Base-by-base conservation (phyloP, 129 eudicot genomes). In the Helianthus tuberosus region DNA sequence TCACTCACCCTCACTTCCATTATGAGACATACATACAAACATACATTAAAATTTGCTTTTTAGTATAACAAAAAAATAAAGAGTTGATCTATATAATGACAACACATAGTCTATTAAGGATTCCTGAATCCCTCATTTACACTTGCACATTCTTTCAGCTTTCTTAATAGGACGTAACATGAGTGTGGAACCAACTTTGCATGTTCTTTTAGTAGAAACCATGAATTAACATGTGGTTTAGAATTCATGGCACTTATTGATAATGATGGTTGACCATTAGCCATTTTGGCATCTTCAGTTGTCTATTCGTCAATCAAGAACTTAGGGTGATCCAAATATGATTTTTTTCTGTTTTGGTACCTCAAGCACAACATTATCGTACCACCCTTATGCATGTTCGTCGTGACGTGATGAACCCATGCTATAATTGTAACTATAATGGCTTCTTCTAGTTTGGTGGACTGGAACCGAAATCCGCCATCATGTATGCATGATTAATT, bases 141-240 rank as follows among this genome's bases (percentile, higher is more conserved):
- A 9, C 32, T 32, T 14, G 12, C 35, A 51, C 36, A 38, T 15
- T 38, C 38, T 70, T 20, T 16, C 25, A 49, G 47, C 4, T 27
- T 6, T 20, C n/a, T 8, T 0, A 54, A 52, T 38, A 36, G 14
- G 64, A 53, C 50, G 71, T 49, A 74, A 50, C 72, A 75, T 65
- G 79, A 69, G 27, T 64, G 57, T 75, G 35, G 44, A 75, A 64
- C 64, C 46, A 9, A 0, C 32, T 35, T 51, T 5, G 46, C 13
- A 44, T 52, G 66, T 14, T 74, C 64, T 65, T 65, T 52, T 65
- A 75, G 72, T 65, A 52, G 57, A 75, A 64, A 55, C 79, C 66
- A 75, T 17, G 55, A 20, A 32, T 75, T 65, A 66, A 46, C 44
- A 20, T 75, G 79, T 75, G 73, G 79, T 53, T 39, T 20, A 7